A percentile compares a stretch with the other conserved stretches of the same genome.
Conservation (phyloP, 148 eudicot species). For the Rhododendron griersonianum region DNA sequence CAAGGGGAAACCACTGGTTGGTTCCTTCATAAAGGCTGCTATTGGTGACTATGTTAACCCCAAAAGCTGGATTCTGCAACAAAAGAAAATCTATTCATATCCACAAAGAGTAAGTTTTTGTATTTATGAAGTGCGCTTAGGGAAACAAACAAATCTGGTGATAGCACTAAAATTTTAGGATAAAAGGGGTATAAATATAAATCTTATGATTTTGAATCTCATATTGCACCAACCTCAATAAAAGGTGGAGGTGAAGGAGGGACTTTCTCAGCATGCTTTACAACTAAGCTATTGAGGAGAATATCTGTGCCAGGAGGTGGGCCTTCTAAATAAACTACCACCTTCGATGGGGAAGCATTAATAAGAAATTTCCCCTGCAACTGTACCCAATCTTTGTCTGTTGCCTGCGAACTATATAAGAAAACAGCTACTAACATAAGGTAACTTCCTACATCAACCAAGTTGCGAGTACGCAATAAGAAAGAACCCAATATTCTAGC, state of each 20-base stretch:
- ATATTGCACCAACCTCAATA: constrained; percentile 53
- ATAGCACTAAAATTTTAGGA: background rate
- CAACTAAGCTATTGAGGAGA: constrained; percentile 59
- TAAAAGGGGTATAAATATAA: background rate
- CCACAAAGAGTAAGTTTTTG: background rate
- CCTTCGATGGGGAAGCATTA: constrained; percentile 63
- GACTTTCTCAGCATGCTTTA: constrained; percentile 74
- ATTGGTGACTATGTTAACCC: constrained; percentile 74
- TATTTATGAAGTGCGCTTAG: background rate
- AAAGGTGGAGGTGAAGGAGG: constrained; percentile 80
- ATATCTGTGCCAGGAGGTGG: constrained; percentile 93
- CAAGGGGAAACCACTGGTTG: constrained; percentile 81
- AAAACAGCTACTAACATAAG: background rate
- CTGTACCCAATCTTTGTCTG: constrained; percentile 80
- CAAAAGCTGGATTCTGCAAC: constrained; percentile 52
- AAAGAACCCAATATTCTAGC: background rate
- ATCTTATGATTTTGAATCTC: background rate
- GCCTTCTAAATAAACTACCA: constrained; percentile 80
- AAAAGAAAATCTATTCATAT: background rate
- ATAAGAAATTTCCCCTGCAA: constrained; percentile 82
- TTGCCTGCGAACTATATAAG: constrained; percentile 63
- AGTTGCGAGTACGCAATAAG: background rate
- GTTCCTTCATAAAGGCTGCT: constrained; percentile 70
- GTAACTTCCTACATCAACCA: background rate
- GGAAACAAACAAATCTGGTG: background rate